These are phyloP conservation scores for Globisporangium emineosum DNA, from an alignment of 352 stramenopile species.

Conservation along the genomic window DNA sequence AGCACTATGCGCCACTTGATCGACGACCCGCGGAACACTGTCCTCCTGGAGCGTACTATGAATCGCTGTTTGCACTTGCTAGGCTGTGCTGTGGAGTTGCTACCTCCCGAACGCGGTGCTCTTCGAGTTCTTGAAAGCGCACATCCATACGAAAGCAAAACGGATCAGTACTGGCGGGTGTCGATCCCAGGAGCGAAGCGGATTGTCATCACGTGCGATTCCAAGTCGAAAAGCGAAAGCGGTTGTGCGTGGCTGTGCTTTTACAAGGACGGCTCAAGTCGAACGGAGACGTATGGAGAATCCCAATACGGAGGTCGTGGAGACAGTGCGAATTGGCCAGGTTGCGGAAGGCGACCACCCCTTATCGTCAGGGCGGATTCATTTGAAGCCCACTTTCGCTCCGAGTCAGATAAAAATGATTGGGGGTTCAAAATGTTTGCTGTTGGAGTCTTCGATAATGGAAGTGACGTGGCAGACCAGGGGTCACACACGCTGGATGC, in stretches of 20 bases:
- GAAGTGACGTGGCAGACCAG: constrained; percentile 6
- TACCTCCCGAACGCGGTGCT: constrained; percentile 42
- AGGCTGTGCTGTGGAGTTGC: constrained; percentile 13
- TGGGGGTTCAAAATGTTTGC: constrained; percentile 89
- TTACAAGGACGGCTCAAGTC: constrained; percentile 57
- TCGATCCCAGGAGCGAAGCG: constrained; percentile 60
- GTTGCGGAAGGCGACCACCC: constrained; percentile 52
- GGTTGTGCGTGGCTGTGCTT: constrained; percentile 66
- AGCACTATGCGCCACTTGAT: constrained; percentile 25
- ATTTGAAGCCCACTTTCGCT: constrained; percentile 84
- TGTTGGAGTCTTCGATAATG: constrained; percentile 56
- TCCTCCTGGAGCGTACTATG: constrained; percentile 7
- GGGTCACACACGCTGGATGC: background rate
- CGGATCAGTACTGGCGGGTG: constrained; percentile 65
- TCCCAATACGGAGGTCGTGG: constrained; percentile 60
- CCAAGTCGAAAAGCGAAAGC: constrained; percentile 62
- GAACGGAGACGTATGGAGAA: constrained; percentile 43
- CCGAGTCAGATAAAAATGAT: constrained; percentile 77
- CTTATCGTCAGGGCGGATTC: constrained; percentile 68
- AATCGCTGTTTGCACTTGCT: constrained; percentile 36
- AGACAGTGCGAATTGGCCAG: constrained; percentile 78
- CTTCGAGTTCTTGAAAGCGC: constrained; percentile 59
- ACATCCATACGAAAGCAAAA: constrained; percentile 72
- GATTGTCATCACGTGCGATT: constrained; percentile 73
- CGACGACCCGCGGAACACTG: constrained; percentile 20